Evolutionary conservation across 2,329 filamentous ascomycete genomes (phyloP).

Genomic region (Pseudocercospora macadamiae): DNA sequence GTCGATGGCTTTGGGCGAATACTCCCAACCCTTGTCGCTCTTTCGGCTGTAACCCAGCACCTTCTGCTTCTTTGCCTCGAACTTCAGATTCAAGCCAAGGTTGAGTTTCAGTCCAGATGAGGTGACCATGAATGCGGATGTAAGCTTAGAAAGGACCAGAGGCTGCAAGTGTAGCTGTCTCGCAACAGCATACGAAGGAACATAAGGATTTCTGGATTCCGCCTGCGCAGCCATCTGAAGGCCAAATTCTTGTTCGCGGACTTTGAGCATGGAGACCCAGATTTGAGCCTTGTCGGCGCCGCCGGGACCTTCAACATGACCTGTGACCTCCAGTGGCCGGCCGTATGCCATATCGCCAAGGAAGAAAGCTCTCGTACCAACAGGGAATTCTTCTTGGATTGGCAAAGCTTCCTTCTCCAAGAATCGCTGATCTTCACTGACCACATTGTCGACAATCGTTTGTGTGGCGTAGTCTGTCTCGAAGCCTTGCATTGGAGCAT

Average conservation of each 20-base stretch:
- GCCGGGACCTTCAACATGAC: slow-evolving; percentile 63
- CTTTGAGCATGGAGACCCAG: slow-evolving; percentile 71
- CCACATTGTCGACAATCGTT: slow-evolving; percentile 83
- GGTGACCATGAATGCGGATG: slow-evolving; percentile 85
- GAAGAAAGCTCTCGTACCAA: slow-evolving; percentile 84
- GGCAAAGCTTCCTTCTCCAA: slow-evolving; percentile 85
- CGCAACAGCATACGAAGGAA: slow-evolving; percentile 86
- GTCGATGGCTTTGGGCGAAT: slow-evolving; percentile 79
- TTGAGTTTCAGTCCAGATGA: slow-evolving; percentile 84
- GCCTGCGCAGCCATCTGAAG: slow-evolving; percentile 71
- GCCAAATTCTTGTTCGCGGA: slow-evolving; percentile 80
- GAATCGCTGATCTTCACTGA: slow-evolving; percentile 91
- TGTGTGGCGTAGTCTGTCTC: slow-evolving; percentile 92
- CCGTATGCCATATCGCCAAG: slow-evolving; percentile 92
- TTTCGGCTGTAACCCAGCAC: slow-evolving; percentile 94
- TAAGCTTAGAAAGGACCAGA: slow-evolving; percentile 90
- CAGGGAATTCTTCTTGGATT: slow-evolving; percentile 88
- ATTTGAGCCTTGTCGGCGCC: slow-evolving; percentile 73
- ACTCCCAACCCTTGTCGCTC: slow-evolving; percentile 88
- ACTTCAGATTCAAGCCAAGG: slow-evolving; percentile 92
- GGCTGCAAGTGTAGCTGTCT: slow-evolving; percentile 80
- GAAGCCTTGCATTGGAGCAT: slow-evolving; percentile 79
- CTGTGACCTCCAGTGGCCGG: slow-evolving; percentile 79
- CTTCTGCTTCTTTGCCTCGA: slow-evolving; percentile 92
- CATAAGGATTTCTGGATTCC: slow-evolving; percentile 73